Conservation (phyloP, 169 alveolate genomes). For the Perkinsus olseni region DNA sequence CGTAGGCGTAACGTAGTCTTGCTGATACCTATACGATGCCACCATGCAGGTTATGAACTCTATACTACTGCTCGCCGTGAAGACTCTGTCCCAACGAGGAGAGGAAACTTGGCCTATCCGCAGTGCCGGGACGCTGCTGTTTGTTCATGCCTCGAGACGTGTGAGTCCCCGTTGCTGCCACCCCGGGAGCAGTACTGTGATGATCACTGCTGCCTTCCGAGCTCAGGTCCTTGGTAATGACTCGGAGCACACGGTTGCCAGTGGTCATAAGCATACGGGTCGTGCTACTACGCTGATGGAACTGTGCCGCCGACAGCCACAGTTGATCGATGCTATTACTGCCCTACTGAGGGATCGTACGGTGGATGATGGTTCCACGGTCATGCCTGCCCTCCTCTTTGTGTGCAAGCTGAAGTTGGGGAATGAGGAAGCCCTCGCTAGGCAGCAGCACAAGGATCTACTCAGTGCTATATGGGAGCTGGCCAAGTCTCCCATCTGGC, state of each 20-base stretch:
- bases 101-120: background rate
- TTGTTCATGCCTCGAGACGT: background rate
- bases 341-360: background rate
- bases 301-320: background rate
- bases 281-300: background rate
- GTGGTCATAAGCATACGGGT: background rate
- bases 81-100: background rate
- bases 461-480: background rate
- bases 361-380: background rate
- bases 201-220: background rate
- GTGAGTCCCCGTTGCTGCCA: background rate
- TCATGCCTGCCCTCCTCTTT: background rate
- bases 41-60: background rate
- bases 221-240: background rate
- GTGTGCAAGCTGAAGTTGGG: background rate
- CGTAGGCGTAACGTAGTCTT: background rate
- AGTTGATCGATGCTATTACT: background rate
- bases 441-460: background rate
- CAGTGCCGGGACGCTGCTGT: background rate
- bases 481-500: background rate
- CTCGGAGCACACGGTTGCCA: background rate
- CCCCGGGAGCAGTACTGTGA: too few species aligned
- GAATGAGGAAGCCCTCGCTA: background rate
- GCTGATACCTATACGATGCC: background rate
- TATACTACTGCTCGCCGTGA: background rate